A percentile compares a stretch with the other conserved stretches of the same genome.
Evolutionary conservation across 257 asterid species (phyloP).

Genomic region (Jacaranda copaia): DNA sequence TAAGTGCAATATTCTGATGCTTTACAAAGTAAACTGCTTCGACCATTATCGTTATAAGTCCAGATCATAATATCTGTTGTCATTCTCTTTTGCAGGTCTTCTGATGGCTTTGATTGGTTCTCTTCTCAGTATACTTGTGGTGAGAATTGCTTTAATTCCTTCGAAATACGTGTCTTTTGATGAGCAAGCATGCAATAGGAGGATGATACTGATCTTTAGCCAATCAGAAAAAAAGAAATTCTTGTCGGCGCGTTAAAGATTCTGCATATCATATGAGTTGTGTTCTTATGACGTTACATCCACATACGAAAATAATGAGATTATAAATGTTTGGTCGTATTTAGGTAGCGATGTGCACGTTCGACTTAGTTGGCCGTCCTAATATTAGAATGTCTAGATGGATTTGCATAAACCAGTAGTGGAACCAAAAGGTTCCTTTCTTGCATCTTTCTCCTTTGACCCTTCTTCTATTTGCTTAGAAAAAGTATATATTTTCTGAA

Average conservation of each 20-base stretch:
- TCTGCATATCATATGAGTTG: background rate
- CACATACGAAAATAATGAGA: conserved; percentile 3
- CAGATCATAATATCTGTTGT: too few species aligned
- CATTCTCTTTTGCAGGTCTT: conserved; percentile 57
- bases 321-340: conserved; percentile 29
- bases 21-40: background rate
- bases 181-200: conserved; percentile 28
- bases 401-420: conserved; percentile 28
- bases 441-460: conserved; percentile 15
- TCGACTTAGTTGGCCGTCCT: background rate
- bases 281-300: conserved; percentile 17
- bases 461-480: background rate
- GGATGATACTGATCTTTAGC: background rate
- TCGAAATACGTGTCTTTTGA: background rate
- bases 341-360: conserved; percentile 36
- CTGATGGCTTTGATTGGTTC: conserved; percentile 92
- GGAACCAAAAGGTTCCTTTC: conserved; percentile 13
- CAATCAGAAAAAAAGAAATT: background rate
- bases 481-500: background rate
- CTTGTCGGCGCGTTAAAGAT: background rate
- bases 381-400: conserved; percentile 22
- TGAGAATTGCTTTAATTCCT: conserved; percentile 44
- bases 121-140: conserved; percentile 79
- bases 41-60: too few species aligned
- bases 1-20: background rate